Base-by-base conservation (phyloP, 306 rosid genomes). In the Senna siamea region DNA sequence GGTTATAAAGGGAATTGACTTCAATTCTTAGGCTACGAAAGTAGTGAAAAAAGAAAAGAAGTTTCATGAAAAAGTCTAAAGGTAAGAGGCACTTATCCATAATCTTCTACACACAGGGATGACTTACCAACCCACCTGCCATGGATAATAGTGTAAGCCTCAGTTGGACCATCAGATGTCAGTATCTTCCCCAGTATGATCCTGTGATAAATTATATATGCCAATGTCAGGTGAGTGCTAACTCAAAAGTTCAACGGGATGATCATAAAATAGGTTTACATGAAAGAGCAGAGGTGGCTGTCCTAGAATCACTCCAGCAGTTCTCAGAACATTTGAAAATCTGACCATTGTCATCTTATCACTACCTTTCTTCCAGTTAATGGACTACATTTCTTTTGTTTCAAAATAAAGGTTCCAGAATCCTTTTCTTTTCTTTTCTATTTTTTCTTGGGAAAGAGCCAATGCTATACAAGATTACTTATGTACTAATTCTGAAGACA, bases 61-160 rank as follows among this genome's bases (percentile, higher is more conserved):
- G 51, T 79, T 75, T 78, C 50, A 69, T 37, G 77, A 72, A 74
- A 81, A 81, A 64, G 74, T 70, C 79, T 50, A 80, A 77, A 72
- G 67, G 67, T 61, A 51, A 59, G 67, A 75, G 91, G 69, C 82
- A 69, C 74, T 74, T 81, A 50, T 73, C 43, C 70, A 70, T 75
- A 70, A 72, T 63, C 73, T 73, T 78, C 79, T 66, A 76, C 56
- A 86, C 82, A 81, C 65, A 57, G 54, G 73, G 78, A 80, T 66
- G 81, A 86, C 89, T 88, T 89, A 86, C 96, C 90, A 83, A 94
- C 97, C 96, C 90, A 94, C 98, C 98, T 94, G 89, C 87, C 88
- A 86, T 82, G 88, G 75, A 91, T 81, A 80, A 85, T 62, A 73
- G 96, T 94, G 87, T 85, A 94, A 74, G 97, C 96, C 76, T 80